Evolutionary conservation across 2,329 filamentous ascomycete genomes (phyloP).

Genomic region (Nakataea oryzae): DNA sequence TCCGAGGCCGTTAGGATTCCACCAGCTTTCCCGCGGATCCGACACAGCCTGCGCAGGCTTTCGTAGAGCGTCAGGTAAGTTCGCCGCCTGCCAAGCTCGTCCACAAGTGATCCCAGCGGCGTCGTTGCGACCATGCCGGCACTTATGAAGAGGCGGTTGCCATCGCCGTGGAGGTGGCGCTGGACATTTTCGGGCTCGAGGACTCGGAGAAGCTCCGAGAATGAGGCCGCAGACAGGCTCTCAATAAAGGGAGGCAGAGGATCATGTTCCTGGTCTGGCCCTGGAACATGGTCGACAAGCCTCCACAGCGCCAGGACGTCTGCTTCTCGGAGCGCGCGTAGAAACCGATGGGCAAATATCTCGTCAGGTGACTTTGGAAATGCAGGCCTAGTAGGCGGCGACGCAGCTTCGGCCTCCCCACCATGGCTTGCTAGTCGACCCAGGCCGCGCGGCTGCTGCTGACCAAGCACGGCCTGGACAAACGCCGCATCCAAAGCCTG

Average conservation of each 20-base stretch:
- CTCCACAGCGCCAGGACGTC: constrained; percentile 1
- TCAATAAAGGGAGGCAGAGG: constrained; percentile 15
- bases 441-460: neutral
- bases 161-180: constrained; percentile 26
- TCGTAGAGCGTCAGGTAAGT: constrained; percentile 26
- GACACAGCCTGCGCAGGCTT: constrained; percentile 22
- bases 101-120: constrained; percentile 23
- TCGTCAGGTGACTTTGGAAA: neutral
- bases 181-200: constrained; percentile 48
- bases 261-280: neutral
- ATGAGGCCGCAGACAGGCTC: constrained; percentile 39
- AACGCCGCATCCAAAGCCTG: neutral
- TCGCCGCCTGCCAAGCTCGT: constrained; percentile 33
- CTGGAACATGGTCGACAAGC: neutral
- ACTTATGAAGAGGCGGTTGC: constrained; percentile 15
- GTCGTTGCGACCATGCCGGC: constrained; percentile 28
- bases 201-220: constrained; percentile 52
- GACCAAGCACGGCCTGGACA: neutral
- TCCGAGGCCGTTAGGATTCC: constrained; percentile 24
- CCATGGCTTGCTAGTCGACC: neutral
- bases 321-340: neutral
- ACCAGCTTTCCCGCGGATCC: constrained; percentile 18
- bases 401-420: neutral
- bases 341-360: neutral
- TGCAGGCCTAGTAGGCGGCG: too few species aligned